Evolutionary conservation across 2,329 filamentous ascomycete species (phyloP), one percentile per base, ranked within the genome.

Genomic region (Torrubiella hemipterigena): DNA sequence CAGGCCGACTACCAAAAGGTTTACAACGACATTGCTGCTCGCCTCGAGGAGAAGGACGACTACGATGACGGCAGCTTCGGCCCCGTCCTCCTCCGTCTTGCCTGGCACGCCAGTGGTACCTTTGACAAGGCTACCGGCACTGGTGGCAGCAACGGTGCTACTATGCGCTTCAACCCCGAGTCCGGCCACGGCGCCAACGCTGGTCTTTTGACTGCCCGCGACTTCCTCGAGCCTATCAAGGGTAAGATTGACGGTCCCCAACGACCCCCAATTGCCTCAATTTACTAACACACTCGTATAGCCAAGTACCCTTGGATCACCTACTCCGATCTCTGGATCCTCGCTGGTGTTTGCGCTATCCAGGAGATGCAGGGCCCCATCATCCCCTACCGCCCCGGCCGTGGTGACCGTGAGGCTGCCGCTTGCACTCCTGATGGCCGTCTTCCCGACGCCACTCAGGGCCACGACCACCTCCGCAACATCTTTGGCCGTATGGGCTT

Each of bases 401-500:
- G 89, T 48, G 41, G 59, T 36, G 89, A 98, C 60, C 70, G 71
- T 47, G 87, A 95, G 45, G 62, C 81, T 18, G 61, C 77, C 36
- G 83, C 77, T 56, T 95, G 87, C 73, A 94, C 91, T 17, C 91
- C 91, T 30, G 87, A 95, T 51, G 91, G 91, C 43, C 86, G 89
- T 57, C 69, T 75, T 18, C 70, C 87, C 41, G 86, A 98, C 54
- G 89, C 71, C 31, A 57, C 74, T 46, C 74, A 95, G 69, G 80
- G 73, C 38, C 66, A 77, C 39, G 73, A 77, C 51, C 89, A 96
- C 63, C 72, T 96, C 47, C 81, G 91, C 49, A 73, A 74, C 62
- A 89, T 96, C 66, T 98, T 96, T 62, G 74, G 77, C 58, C 85
- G 89, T 54, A 96, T 96, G 89, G 89, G 89, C 44, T 96, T 95